A percentile compares a stretch with the other conserved stretches of the same genome.
phyloP scores from a whole-genome alignment of 768 basidiomycete species.

The Auricularia heimuer region DNA sequence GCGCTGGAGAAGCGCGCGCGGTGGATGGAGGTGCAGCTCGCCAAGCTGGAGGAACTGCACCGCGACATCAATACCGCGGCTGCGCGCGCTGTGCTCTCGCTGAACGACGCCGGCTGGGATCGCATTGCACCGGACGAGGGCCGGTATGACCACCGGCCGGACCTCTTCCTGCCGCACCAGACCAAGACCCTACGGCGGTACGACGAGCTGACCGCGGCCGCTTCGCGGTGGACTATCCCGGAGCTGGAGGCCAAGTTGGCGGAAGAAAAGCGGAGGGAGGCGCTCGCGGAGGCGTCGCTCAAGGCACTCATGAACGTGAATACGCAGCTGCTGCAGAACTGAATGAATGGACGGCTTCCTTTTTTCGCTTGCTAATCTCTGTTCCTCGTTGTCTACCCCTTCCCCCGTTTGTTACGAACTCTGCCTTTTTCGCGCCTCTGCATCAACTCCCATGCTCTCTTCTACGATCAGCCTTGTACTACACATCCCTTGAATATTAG shows the following conservation, averaged over 20 bases:
- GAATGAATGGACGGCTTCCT: conserved; percentile 34
- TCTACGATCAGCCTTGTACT: too few species aligned
- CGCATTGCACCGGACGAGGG: conserved; percentile 26
- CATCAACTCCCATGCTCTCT: too few species aligned
- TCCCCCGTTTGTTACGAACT: too few species aligned
- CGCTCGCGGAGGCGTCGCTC: conserved; percentile 65
- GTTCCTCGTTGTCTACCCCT: neutral
- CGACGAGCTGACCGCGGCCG: conserved; percentile 51
- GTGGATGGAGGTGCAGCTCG: conserved; percentile 89
- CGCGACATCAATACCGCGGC: conserved; percentile 86
- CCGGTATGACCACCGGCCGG: conserved; percentile 9
- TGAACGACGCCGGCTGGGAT: conserved; percentile 85
- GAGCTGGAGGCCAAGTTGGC: conserved; percentile 68
- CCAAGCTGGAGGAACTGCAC: conserved; percentile 80
- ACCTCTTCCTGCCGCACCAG: conserved; percentile 50
- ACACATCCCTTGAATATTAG: too few species aligned
- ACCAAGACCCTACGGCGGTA: conserved; percentile 61
- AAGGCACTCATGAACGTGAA: conserved; percentile 55
- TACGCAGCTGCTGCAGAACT: conserved; percentile 1
- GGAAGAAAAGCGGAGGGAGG: conserved; percentile 61
- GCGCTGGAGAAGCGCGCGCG: conserved; percentile 82
- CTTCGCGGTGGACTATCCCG: conserved; percentile 47
- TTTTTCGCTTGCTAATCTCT: neutral
- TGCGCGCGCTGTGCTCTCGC: conserved; percentile 67
- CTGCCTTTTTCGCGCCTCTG: too few species aligned